Conservation (phyloP, 108 stramenopile species). For the Skeletonema costatum region DNA sequence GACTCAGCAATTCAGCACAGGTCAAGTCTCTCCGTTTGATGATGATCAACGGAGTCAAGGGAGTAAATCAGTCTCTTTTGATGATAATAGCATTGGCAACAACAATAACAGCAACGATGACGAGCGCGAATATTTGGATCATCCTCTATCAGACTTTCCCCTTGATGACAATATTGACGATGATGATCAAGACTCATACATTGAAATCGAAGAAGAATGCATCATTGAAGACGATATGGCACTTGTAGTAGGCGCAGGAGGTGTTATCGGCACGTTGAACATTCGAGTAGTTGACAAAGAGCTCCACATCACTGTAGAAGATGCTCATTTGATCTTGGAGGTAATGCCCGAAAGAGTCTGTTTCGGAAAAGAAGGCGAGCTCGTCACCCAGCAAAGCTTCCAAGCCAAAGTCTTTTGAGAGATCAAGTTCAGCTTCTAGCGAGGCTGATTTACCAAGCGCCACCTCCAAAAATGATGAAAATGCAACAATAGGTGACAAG, state of each 20-base stretch:
- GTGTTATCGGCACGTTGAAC: slow-evolving; percentile 73
- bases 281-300: slow-evolving; percentile 69
- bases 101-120: neutral
- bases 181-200: slow-evolving; percentile 50
- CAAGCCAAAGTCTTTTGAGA: slow-evolving; percentile 26
- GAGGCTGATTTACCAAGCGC: slow-evolving; percentile 14
- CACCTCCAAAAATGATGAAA: slow-evolving; percentile 12
- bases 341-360: slow-evolving; percentile 45
- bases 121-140: neutral
- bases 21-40: neutral
- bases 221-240: slow-evolving; percentile 46
- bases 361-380: slow-evolving; percentile 25
- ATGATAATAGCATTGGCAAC: neutral
- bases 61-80: neutral
- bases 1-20: neutral
- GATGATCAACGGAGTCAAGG: neutral
- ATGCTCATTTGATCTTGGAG: slow-evolving; percentile 74
- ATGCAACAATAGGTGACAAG: slow-evolving; percentile 64
- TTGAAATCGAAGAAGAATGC: slow-evolving; percentile 53
- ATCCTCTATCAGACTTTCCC: neutral
- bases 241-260: slow-evolving; percentile 69
- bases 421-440: slow-evolving; percentile 4
- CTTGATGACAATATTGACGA: slow-evolving; percentile 4
- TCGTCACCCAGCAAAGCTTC: slow-evolving; percentile 2
- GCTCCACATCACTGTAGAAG: slow-evolving; percentile 76